Evolutionary conservation across 1,139 yeast genomes (phyloP), one percentile per base, ranked within the genome.

Genomic region (Blastobotrys apis): DNA sequence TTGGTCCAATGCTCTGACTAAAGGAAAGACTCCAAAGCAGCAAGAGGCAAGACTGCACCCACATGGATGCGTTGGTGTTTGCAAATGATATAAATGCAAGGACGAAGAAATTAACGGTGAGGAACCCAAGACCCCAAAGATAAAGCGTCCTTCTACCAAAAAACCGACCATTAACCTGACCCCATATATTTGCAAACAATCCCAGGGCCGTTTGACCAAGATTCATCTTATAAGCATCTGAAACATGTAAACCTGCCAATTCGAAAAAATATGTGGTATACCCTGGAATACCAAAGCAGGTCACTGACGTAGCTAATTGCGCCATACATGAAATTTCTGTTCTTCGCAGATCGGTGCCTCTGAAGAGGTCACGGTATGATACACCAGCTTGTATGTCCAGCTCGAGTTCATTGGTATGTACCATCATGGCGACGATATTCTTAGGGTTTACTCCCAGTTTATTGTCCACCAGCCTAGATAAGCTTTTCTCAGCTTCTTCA

Each of bases 1-100:
- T 65, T 5, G 83, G 82, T 13, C 84, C 84, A 41, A 77, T 68
- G 5, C 79, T 64, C 44, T 68, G 56, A 49, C 76, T 77, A 56
- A 76, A 79, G 22, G 75, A 36, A 29, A 51, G 40, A 4, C 51
- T 66, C 23, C 66, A 50, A 5, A 53, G 32, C 13, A 53, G 16
- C 10, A 50, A 20, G 33, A 54, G 29, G 15, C 42, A 34, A n/a
- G 52, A 49, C 20, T 47, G 36, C 30, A 37, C 45, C 48, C 47
- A 50, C 12, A 37, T 23, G 15, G 37, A 17, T n/a, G 34, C 37
- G 6, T 40, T 47, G 16, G 40, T 20, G 6, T 38, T 35, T 1
- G 46, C 50, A 19, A 51, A 45, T 5, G 52, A 45, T 12, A 53
- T 21, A 30, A 43, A 44, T 8, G 53, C 55, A 33, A 50, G 63